phyloP scores from a whole-genome alignment of 805 yeast species.

The Candida krabiensis region DNA sequence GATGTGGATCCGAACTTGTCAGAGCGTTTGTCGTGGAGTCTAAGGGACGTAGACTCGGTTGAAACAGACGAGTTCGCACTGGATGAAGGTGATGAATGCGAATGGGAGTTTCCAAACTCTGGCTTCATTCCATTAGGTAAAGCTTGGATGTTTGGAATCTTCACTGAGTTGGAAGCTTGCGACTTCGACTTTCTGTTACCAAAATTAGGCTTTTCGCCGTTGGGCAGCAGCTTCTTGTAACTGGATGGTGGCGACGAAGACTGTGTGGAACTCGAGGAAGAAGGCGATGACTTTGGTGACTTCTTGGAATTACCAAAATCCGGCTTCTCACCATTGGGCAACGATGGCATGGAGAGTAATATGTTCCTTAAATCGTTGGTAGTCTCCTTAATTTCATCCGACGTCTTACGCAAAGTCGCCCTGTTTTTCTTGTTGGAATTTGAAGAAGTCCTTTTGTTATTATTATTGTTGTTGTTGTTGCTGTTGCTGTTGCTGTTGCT shows the following conservation, averaged over 20 bases:
- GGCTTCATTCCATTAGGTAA: conserved; percentile 20
- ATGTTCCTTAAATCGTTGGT: conserved; percentile 24
- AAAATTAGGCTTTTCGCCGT: conserved; percentile 6
- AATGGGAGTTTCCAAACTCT: conserved; percentile 14
- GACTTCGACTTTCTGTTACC: not conserved
- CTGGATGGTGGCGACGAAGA: conserved; percentile 1
- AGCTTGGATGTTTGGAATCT: conserved; percentile 12
- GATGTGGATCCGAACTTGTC: conserved; percentile 10
- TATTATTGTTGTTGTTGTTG: conserved; percentile 13
- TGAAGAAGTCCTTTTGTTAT: conserved; percentile 7
- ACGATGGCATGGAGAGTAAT: conserved; percentile 18
- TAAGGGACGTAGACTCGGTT: conserved; percentile 11
- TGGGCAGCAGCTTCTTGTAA: conserved; percentile 3
- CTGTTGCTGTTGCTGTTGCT: conserved; percentile 11
- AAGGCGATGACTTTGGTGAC: conserved; percentile 3
- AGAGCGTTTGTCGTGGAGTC: conserved; percentile 8
- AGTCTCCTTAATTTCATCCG: conserved; percentile 21
- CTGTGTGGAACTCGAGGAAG: conserved; percentile 4
- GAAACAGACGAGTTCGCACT: conserved; percentile 18
- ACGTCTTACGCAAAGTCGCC: conserved; percentile 16
- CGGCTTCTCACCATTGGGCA: conserved; percentile 24
- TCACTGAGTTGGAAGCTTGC: not conserved
- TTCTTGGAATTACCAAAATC: conserved; percentile 16
- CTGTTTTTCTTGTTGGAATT: conserved; percentile 18
- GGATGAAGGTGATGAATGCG: conserved; percentile 4